phyloP scores from a whole-genome alignment of 148 eudicot genomes.

The Pharnaceum exiguum region DNA sequence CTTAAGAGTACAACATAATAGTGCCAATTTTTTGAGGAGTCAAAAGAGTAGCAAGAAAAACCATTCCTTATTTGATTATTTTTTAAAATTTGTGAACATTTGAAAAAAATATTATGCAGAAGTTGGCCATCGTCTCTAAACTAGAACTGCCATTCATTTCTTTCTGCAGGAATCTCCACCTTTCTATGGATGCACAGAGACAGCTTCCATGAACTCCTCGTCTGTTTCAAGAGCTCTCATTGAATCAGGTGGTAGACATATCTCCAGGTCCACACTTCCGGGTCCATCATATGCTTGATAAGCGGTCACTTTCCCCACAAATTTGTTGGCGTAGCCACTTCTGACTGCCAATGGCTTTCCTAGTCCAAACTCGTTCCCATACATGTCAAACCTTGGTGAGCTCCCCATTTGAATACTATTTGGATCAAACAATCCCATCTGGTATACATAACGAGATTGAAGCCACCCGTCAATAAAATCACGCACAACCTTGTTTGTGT shows the following conservation, averaged over 20 bases:
- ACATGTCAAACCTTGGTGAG: constrained; percentile 74
- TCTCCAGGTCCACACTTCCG: constrained; percentile 66
- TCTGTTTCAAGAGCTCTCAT: constrained; percentile 50
- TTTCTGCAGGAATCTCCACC: neutral
- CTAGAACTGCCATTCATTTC: neutral
- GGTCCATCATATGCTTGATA: constrained; percentile 51
- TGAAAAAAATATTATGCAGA: neutral
- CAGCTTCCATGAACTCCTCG: constrained; percentile 50
- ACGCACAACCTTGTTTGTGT: constrained; percentile 18
- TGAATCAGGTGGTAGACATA: constrained; percentile 49
- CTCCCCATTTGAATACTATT: constrained; percentile 41
- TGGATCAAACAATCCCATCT: constrained; percentile 12
- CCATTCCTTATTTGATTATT: too few relatives aligned
- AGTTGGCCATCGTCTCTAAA: neutral
- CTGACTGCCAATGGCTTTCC: constrained; percentile 54
- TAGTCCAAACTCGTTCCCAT: constrained; percentile 73
- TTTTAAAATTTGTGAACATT: neutral
- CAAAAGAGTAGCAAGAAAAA: too few relatives aligned
- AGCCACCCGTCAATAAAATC: neutral
- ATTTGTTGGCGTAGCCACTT: constrained; percentile 55
- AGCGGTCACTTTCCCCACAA: constrained; percentile 47
- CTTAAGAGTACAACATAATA: too few relatives aligned
- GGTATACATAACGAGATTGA: constrained; percentile 7
- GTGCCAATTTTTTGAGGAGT: too few relatives aligned
- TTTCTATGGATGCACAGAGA: neutral